Evolutionary conservation across 176 grass and related monocot genomes (phyloP), one percentile per base, ranked within the genome.

Genomic region (Aegilops umbellulata): DNA sequence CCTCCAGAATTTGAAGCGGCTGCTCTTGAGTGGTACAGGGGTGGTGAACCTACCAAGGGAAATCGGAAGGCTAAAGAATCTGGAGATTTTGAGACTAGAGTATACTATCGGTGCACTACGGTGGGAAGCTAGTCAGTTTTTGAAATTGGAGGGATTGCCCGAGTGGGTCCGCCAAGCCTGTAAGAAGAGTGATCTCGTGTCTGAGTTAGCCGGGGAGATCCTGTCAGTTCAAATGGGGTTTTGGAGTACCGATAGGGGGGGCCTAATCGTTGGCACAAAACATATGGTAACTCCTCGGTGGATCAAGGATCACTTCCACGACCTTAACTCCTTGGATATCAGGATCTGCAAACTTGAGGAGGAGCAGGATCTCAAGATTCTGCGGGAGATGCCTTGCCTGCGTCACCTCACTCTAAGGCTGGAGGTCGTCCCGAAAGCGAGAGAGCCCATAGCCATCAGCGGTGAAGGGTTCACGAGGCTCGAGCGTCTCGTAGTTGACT

Each of bases 401-500:
- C 0, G n/a, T 0, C 7, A 0, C 0, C 69, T 83, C 0, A 2
- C 0, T 6, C 6, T 83, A 26, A 60, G 69, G 10, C 0, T 83
- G 0, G 53, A 83, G 0, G 24, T 42, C 5, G 23, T 74, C 14
- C 81, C 67, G 0, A 31, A 42, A 46, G 1, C 67, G 0, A 31
- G 63, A 46, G 1, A 55, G 11, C 39, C 10, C 11, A 49, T 69
- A 10, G 5, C 20, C 65, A 57, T 82, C 44, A 24, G 12, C 8
- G 0, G 36, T 20, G 1, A 61, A 61, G 58, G 55, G 55, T 60
- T 60, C 80, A 36, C 0, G 38, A 70, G 1, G 6, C 34, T 19
- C 46, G 0, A 0, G 0, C 0, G 0, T 1, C 20, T 60, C 2
- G 0, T 0, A 9, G 8, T 60, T 60, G 20, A 60, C 20, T 0